Evolutionary conservation across 331 rosid species (phyloP), one percentile per base, ranked within the genome.

Genomic region (Pyracantha coccinea): DNA sequence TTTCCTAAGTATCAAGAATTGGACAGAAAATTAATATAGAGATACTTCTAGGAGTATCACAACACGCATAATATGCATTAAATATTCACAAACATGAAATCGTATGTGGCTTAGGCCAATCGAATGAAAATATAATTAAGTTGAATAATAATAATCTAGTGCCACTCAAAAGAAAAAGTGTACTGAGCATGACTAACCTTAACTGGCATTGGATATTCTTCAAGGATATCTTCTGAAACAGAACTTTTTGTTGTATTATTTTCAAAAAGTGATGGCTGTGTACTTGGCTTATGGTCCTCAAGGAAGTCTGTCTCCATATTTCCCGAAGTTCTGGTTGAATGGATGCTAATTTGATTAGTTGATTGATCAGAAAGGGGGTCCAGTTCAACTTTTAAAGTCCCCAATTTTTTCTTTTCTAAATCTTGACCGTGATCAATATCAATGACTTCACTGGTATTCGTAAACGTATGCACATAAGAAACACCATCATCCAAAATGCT

Each of bases 121-220:
- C 17, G 6, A 55, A 72, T 15, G 50, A 61, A 44, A 29, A 28
- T 8, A 55, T 20, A 17, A 27, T 35, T 15, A 20, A 8, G 59
- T 41, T 32, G 4, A 64, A 69, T n/a, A 14, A 31, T 41, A 75
- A 25, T 23, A 64, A 70, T 57, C 16, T 57, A 32, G 23, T 53
- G 32, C 29, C 72, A 60, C 62, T 59, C 20, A 38, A 63, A 62
- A 13, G n/a, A 29, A 77, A 68, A 64, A 77, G 53, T 61, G 61
- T 62, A 31, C 71, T 24, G 20, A 79, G 69, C 25, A 69, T 13
- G 27, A 81, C 91, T 81, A 54, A 92, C 99, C 97, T 85, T 88
- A 75, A 88, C 73, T 58, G 77, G 44, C 73, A 74, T 75, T 54
- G 73, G 79, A 75, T 70, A 64, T 24, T 77, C 73, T 66, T 79